Evolutionary conservation across 305 asterid species (phyloP).

Genomic region (Caryopteris hybrid): DNA sequence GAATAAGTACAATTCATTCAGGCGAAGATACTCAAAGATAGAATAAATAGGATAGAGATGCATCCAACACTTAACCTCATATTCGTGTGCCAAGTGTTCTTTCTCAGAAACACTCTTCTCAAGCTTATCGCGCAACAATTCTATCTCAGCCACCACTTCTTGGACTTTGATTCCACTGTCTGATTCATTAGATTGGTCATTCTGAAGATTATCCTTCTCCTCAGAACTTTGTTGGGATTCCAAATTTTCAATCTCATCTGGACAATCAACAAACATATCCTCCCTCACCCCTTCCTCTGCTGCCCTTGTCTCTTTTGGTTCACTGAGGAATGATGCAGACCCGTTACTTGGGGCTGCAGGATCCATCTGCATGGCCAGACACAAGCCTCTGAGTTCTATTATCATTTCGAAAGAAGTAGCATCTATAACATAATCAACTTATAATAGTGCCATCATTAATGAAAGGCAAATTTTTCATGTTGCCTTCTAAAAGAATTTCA

Average conservation of each 20-base stretch:
- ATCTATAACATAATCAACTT: neutral
- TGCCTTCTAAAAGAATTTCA: neutral
- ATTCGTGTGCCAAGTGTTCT: slow-evolving; percentile 39
- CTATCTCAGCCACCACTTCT: slow-evolving; percentile 54
- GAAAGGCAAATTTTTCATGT: neutral
- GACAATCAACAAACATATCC: slow-evolving; percentile 95
- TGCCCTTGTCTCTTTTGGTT: slow-evolving; percentile 33
- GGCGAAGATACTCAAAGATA: slow-evolving; percentile 12
- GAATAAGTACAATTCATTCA: slow-evolving; percentile 10
- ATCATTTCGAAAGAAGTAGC: slow-evolving; percentile 5
- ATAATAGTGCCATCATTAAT: neutral
- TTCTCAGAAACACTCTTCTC: slow-evolving; percentile 57
- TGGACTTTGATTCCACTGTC: slow-evolving; percentile 44
- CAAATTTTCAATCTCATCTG: slow-evolving; percentile 80
- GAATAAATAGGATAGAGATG: slow-evolving; percentile 10
- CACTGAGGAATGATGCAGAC: slow-evolving; percentile 27
- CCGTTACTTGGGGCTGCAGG: slow-evolving; percentile 18
- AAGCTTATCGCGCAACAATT: slow-evolving; percentile 50
- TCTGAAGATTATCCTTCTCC: slow-evolving; percentile 40
- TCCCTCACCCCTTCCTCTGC: slow-evolving; percentile 73
- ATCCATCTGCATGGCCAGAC: slow-evolving; percentile 39
- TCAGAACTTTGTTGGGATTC: slow-evolving; percentile 57
- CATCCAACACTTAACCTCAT: slow-evolving; percentile 57
- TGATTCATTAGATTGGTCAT: slow-evolving; percentile 38
- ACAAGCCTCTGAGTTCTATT: slow-evolving; percentile 21